Evolutionary conservation across 208 protist genomes (phyloP).

Genomic region (Acanthamoeba castellanii): DNA sequence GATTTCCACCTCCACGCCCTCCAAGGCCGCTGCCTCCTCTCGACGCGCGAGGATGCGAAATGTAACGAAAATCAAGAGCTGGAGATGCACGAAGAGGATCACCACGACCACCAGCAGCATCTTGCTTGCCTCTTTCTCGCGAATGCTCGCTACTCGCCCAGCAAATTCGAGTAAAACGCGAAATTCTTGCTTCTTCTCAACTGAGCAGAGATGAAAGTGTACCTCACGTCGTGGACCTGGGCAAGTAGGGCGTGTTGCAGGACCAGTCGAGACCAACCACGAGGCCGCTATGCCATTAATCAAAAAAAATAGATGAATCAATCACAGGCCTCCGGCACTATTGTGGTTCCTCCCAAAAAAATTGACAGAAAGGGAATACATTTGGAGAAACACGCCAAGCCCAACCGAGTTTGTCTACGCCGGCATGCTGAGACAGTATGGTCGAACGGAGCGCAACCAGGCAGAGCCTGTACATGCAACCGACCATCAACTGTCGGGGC

Average conservation of each 20-base stretch:
- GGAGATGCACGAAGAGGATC: conserved; percentile 24
- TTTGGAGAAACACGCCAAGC: neutral
- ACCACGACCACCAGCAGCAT: neutral
- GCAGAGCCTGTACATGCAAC: too few species aligned
- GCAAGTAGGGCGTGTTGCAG: neutral
- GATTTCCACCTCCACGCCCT: neutral
- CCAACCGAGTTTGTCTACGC: too few species aligned
- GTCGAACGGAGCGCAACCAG: too few species aligned
- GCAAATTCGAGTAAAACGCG: neutral
- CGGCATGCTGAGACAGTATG: too few species aligned
- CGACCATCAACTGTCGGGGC: neutral
- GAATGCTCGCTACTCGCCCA: neutral
- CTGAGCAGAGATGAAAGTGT: neutral
- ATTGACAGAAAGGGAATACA: neutral
- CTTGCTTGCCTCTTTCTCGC: neutral
- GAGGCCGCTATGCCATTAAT: neutral
- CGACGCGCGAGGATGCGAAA: conserved; percentile 5
- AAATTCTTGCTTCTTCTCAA: neutral
- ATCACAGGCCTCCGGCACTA: neutral
- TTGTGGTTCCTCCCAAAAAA: neutral
- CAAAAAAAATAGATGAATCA: neutral
- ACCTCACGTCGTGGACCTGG: too few species aligned
- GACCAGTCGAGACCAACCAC: too few species aligned
- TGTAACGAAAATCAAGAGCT: conserved; percentile 54
- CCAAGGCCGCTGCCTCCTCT: neutral